Conservation (phyloP, 2,329 filamentous ascomycete genomes). For the Curvularia lunata region DNA sequence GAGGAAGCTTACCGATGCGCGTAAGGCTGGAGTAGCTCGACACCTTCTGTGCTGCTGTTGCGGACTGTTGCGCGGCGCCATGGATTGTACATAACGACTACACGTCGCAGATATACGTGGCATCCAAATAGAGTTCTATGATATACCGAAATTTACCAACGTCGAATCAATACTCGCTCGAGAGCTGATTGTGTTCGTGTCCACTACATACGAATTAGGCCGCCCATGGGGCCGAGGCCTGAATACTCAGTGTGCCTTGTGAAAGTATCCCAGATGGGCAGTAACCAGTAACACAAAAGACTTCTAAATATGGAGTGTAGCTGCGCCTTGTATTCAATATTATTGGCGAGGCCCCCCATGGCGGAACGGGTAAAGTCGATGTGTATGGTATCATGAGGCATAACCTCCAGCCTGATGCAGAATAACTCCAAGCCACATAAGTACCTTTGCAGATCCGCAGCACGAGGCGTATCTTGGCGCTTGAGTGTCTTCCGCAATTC, state of each 20-base stretch:
- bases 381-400: not conserved
- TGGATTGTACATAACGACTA: not conserved
- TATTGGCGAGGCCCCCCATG: not conserved
- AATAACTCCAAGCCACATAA: not conserved
- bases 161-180: not conserved
- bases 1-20: not conserved
- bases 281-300: not conserved
- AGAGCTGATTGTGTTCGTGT: not conserved
- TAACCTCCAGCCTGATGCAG: not conserved
- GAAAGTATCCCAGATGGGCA: not conserved
- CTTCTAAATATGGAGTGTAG: not conserved
- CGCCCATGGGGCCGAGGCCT: not conserved
- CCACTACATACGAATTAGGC: not conserved
- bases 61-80: not conserved
- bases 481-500: not conserved
- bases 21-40: slow-evolving; percentile 1
- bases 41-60: not conserved
- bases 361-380: not conserved
- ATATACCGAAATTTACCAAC: not conserved
- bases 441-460: not conserved
- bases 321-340: not conserved
- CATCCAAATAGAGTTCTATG: not conserved
- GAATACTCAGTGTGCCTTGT: not conserved
- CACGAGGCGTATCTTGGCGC: not conserved
- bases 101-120: too few species aligned